These are phyloP conservation scores for Hymenotorrendiella dingleyae DNA, from an alignment of 2,329 filamentous ascomycete genomes.

Conservation along the genomic window DNA sequence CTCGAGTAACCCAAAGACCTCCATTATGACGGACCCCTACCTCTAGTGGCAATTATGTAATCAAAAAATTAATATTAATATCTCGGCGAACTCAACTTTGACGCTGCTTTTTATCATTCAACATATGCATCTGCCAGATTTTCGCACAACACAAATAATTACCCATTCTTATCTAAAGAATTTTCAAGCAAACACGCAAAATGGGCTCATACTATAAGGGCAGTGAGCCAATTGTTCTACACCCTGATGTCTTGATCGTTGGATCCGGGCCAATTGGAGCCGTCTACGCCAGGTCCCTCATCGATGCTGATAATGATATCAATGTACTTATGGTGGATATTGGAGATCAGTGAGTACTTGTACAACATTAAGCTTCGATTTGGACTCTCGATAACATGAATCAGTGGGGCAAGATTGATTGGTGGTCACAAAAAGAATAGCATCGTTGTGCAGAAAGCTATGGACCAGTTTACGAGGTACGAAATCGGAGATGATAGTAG, in stretches of 20 bases:
- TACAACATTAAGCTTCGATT: neutral
- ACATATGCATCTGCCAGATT: no score
- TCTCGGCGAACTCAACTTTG: no score
- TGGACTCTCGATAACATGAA: neutral
- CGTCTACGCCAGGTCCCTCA: neutral
- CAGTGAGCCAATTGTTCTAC: neutral
- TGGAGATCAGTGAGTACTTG: neutral
- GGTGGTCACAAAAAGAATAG: neutral
- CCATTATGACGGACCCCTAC: no score
- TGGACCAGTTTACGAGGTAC: neutral
- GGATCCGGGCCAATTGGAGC: neutral
- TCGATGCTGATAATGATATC: neutral
- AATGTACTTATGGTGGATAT: neutral
- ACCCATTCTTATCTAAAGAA: no score
- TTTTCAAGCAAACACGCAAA: no score
- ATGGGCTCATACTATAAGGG: neutral
- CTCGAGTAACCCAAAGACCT: no score
- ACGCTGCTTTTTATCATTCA: no score
- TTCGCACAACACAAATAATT: no score
- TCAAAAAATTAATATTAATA: no score
- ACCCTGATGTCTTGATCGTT: neutral
- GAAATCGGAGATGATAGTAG: no score
- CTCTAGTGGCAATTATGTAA: no score
- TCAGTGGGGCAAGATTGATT: neutral
- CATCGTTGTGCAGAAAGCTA: neutral